Base-by-base conservation (phyloP, 495 filamentous ascomycete species). In the Jackrogersella multiformis region DNA sequence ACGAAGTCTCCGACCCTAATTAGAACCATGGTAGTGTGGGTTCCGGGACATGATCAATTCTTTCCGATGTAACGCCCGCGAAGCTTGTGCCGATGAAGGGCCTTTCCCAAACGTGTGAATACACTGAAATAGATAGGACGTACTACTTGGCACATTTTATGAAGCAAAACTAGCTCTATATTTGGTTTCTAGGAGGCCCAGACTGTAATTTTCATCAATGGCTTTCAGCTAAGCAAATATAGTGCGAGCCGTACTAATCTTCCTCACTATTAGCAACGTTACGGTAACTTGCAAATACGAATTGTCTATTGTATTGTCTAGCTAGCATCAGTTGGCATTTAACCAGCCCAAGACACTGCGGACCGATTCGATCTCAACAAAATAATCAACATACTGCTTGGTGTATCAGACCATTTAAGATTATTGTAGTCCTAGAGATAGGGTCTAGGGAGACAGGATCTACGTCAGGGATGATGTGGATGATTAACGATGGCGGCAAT, bases 261-360 rank as follows among this genome's bases (percentile, higher is more conserved):
- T 15, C 35, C n/a, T 20, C 1, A 30, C 26, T 53, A 32, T 26
- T 35, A 15, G 20, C 24, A 64, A 51, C 44, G 35, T 49, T 15
- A 49, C 32, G 41, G 53, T 44, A 36, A 12, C 54, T 20, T 13
- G n/a, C 5, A 24, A 41, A 44, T 57, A 4, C 26, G 32, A 23
- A 49, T 1, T 5, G 1, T 41, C 26, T 7, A 24, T 23, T 16
- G 18, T 3, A 13, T 32, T 56, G 12, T 51, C 49, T 24, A 39
- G 24, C 12, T 16, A 42, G 32, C 24, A 34, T 36, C 13, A 48
- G 32, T 28, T 20, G 15, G 41, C n/a, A 60, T 61, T 69, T 69
- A 69, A 41, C 66, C 55, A 61, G 39, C 12, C 49, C 46, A 57
- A 56, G 46, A 64, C 48, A 49, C 28, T 56, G 32, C 66, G 66